Evolutionary conservation across 1,284 basidiomycete species (phyloP), one percentile per base, ranked within the genome.

Genomic region (Fistulina hepatica): DNA sequence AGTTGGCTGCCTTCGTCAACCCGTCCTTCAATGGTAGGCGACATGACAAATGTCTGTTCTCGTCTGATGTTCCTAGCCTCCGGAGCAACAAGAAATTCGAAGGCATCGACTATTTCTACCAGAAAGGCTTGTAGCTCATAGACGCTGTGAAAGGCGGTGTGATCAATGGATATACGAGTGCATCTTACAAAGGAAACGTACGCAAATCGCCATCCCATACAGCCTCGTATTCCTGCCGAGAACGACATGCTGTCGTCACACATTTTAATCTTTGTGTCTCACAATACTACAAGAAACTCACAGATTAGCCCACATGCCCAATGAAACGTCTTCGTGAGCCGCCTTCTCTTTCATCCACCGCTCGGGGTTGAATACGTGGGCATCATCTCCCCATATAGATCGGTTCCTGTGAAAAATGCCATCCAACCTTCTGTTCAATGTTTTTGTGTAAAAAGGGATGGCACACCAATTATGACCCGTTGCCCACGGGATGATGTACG

Each of bases 181-280:
- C n/a, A n/a, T n/a, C n/a, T n/a, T 40, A 22, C 41, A 47, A 42
- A 44, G 25, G 19, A 25, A 13, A 16, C 30, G 40, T 43, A 63
- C 60, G 69, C 67, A 47, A 75, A 71, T 41, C 68, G 61, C 71
- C 72, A 74, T 15, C 66, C 67, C 13, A 68, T 58, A 44, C 64
- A 69, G 1, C 60, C 49, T 19, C 63, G 56, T 21, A 56, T 42
- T 9, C 66, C 68, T 13, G 60, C 57, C 16, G 60, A 46, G 44
- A 71, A 73, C 7, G 60, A 65, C 47, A 70, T 51, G 26, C 65
- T 69, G 41, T 39, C 33, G 40, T 16, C 21, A 20, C 30, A 36
- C 17, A 44, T 22, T 19, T 27, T 9, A n/a, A 9, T 17, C 13
- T n/a, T 33, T 5, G 13, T 33, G 26, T 40, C 38, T 25, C 32